A percentile compares a stretch with the other conserved stretches of the same genome.
Conservation (phyloP, 768 basidiomycete species). For the Clitopilus hobsonii region DNA sequence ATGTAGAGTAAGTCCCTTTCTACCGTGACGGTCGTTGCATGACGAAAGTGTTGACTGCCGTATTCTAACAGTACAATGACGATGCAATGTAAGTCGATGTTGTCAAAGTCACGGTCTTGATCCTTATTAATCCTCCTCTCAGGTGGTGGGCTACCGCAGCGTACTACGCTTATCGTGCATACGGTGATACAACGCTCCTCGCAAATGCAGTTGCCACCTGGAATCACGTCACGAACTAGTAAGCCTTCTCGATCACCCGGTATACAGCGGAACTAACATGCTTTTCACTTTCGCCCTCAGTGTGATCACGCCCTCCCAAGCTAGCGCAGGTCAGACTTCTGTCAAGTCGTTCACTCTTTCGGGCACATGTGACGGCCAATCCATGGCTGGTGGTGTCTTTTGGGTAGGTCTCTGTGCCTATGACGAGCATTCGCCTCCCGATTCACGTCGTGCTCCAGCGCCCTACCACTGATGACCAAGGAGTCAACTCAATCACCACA, state of each 20-base stretch:
- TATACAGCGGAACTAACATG: neutral
- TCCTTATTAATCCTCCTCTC: neutral
- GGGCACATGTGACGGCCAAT: constrained; percentile 39
- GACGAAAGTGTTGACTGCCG: neutral
- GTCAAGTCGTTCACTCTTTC: constrained; percentile 36
- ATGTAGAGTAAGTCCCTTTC: constrained; percentile 14
- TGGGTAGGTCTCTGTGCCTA: constrained; percentile 32
- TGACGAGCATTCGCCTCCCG: no score
- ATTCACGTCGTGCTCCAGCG: no score
- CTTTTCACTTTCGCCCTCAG: constrained; percentile 15
- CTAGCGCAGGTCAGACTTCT: constrained; percentile 29
- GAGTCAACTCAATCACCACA: constrained; percentile 47
- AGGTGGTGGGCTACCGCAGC: constrained; percentile 57
- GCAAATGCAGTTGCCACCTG: constrained; percentile 42
- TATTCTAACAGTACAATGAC: constrained; percentile 42
- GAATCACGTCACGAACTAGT: constrained; percentile 45
- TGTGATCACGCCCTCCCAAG: constrained; percentile 37
- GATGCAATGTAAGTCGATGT: constrained; percentile 34
- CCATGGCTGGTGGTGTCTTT: constrained; percentile 53
- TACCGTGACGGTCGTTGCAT: neutral
- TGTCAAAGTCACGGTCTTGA: neutral
- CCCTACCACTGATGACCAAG: constrained; percentile 34
- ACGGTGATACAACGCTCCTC: constrained; percentile 36
- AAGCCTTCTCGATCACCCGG: constrained; percentile 9
- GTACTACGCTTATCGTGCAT: constrained; percentile 43